Conservation (phyloP, 176 grass and related monocot genomes). For the Raddia guianensis region DNA sequence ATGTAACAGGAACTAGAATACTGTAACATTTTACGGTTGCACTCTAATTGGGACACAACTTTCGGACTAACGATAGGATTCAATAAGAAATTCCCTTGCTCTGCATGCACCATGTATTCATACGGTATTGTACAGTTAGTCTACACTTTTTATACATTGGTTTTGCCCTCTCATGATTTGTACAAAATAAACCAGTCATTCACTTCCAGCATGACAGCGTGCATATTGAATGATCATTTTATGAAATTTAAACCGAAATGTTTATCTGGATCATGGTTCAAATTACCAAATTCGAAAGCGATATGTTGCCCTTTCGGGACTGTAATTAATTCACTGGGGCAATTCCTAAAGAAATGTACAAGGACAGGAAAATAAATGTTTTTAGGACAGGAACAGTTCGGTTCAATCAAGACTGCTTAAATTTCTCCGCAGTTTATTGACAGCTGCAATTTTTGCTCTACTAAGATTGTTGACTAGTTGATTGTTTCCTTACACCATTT, state of each 20-base stretch:
- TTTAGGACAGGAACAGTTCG: not conserved
- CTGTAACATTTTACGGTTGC: not conserved
- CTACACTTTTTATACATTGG: not conserved
- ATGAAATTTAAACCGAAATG: not conserved
- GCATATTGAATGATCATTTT: not conserved
- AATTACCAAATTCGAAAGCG: not conserved
- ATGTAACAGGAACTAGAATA: not conserved
- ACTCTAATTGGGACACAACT: not conserved
- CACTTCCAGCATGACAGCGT: not conserved
- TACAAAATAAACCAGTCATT: not conserved
- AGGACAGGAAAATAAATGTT: not conserved
- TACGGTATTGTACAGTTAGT: not conserved
- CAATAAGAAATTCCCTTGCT: not conserved
- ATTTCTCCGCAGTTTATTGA: conserved; percentile 10
- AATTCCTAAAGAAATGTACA: not conserved
- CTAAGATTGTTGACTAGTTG: not conserved
- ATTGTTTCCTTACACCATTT: conserved; percentile 20
- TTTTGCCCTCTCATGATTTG: not conserved
- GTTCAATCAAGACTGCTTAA: not conserved
- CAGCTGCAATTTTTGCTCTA: not conserved
- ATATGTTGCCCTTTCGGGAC: not conserved
- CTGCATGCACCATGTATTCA: not conserved
- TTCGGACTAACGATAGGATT: not conserved
- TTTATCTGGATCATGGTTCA: not conserved
- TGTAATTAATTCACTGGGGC: not conserved